A percentile compares a stretch with the other conserved stretches of the same genome.
Conservation (phyloP, 352 stramenopile species). For the Phytophthora agathidicida region DNA sequence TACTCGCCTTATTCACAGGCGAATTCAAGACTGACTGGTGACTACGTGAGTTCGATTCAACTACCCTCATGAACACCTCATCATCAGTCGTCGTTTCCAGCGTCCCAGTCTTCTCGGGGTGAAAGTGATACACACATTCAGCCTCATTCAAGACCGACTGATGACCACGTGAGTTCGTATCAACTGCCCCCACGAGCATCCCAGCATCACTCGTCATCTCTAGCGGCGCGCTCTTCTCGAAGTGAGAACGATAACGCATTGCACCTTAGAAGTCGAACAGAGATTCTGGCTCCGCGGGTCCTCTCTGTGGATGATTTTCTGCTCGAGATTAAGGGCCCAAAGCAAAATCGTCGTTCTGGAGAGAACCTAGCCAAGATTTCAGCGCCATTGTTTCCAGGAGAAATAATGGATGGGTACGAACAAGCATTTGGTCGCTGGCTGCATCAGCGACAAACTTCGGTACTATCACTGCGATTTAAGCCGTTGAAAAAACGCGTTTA, state of each 20-base stretch:
- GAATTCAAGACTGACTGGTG: conserved; percentile 4
- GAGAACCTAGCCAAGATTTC: conserved; percentile 23
- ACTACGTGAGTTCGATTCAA: conserved; percentile 7
- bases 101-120: not conserved
- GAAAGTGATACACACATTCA: not conserved
- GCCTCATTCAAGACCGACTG: conserved; percentile 6
- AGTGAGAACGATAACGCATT: not conserved
- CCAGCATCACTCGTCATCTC: not conserved
- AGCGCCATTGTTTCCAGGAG: conserved; percentile 22
- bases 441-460: conserved; percentile 18
- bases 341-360: conserved; percentile 1
- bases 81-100: not conserved
- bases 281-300: conserved; percentile 13
- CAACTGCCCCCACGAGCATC: conserved; percentile 13
- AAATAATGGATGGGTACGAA: conserved; percentile 26
- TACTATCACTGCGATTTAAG: conserved; percentile 4
- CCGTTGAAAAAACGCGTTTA: conserved; percentile 29
- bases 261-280: conserved; percentile 7
- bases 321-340: conserved; percentile 16
- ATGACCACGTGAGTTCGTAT: conserved; percentile 3
- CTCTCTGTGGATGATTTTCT: conserved; percentile 17
- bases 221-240: not conserved
- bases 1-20: not conserved
- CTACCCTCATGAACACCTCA: conserved; percentile 7
- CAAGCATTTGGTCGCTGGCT: conserved; percentile 26